Evolutionary conservation across 1,284 basidiomycete genomes (phyloP).

Genomic region (Macrocystidia cucumis): DNA sequence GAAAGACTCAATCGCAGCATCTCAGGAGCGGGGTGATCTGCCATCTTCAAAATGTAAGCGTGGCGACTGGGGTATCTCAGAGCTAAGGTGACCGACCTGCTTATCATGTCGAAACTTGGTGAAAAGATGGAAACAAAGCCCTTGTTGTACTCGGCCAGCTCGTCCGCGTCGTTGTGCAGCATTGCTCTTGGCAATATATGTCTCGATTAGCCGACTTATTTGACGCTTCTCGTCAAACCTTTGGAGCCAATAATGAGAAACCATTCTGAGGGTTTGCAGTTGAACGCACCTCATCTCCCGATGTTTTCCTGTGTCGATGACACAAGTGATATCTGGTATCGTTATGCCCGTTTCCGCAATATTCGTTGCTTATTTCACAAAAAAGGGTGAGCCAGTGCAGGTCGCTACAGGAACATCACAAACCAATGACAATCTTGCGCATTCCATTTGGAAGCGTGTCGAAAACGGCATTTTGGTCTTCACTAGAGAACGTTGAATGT

Average conservation of each 20-base stretch:
- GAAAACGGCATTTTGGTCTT: slow-evolving; percentile 88
- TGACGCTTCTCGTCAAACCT: slow-evolving; percentile 98
- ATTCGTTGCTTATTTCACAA: slow-evolving; percentile 69
- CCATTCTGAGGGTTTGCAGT: background rate
- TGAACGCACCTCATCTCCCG: slow-evolving; percentile 73
- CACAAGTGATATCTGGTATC: slow-evolving; percentile 97
- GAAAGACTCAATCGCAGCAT: slow-evolving; percentile 94
- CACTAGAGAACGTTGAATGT: slow-evolving; percentile 91
- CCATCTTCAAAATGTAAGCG: too few species aligned
- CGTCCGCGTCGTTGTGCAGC: slow-evolving; percentile 89
- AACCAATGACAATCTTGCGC: slow-evolving; percentile 90
- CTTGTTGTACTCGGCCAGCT: slow-evolving; percentile 87
- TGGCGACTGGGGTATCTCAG: too few species aligned
- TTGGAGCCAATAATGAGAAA: slow-evolving; percentile 8
- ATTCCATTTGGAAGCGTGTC: slow-evolving; percentile 75
- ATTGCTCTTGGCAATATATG: slow-evolving; percentile 90
- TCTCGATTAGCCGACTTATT: slow-evolving; percentile 88
- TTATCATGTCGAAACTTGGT: slow-evolving; percentile 84
- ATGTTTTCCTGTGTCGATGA: slow-evolving; percentile 95
- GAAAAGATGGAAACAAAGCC: slow-evolving; percentile 95
- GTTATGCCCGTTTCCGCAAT: slow-evolving; percentile 94
- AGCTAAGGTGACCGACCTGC: slow-evolving; percentile 34
- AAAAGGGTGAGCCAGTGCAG: slow-evolving; percentile 7
- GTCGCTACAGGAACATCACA: slow-evolving; percentile 12
- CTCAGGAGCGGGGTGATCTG: slow-evolving; percentile 90